Conservation (phyloP, 2,329 filamentous ascomycete species). For the Colletotrichum tropicale region DNA sequence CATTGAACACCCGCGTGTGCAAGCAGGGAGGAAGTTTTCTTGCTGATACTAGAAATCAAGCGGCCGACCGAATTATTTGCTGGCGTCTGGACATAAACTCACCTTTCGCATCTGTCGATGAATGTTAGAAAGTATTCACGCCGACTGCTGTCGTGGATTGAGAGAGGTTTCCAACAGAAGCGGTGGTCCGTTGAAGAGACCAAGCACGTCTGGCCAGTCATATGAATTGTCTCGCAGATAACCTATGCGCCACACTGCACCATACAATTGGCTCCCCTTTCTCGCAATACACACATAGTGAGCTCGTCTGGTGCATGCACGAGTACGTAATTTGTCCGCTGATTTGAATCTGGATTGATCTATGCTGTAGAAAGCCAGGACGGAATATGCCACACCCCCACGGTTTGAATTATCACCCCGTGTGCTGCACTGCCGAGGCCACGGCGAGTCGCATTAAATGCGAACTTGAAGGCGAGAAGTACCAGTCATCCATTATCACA, state of each 20-base stretch:
- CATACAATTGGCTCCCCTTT: background rate
- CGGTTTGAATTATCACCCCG: too few relatives aligned
- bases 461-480: background rate
- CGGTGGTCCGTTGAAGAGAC: background rate
- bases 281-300: background rate
- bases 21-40: background rate
- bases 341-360: background rate
- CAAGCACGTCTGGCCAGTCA: background rate
- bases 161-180: background rate
- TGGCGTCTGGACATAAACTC: background rate
- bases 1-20: background rate
- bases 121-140: background rate
- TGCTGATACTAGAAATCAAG: background rate
- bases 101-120: background rate
- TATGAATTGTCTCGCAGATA: background rate
- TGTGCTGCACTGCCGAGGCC: too few relatives aligned
- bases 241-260: background rate
- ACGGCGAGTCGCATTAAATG: too few relatives aligned
- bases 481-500: background rate
- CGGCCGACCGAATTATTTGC: background rate
- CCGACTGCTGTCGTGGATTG: background rate
- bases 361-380: background rate
- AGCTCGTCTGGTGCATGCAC: background rate
- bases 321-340: background rate
- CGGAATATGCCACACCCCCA: too few relatives aligned